These are phyloP conservation scores for Porcisia deanei DNA, from an alignment of 208 protist genomes.

Conservation along the genomic window DNA sequence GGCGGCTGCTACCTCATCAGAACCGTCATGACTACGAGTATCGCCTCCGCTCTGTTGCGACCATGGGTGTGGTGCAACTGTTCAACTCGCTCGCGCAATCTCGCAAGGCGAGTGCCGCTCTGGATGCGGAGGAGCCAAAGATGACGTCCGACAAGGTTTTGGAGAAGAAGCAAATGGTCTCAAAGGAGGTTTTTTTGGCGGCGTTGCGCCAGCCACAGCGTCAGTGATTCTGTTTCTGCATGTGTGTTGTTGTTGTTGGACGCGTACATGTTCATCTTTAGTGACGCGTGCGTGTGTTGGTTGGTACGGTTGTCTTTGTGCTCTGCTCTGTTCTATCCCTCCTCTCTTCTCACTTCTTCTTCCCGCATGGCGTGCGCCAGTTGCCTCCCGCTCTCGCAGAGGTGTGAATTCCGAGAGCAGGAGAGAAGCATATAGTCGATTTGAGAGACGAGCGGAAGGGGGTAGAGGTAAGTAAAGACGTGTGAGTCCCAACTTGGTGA, in stretches of 20 bases:
- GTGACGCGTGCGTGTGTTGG: too few relatives aligned
- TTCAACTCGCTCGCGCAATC: conserved; percentile 87
- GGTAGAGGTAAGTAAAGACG: not conserved
- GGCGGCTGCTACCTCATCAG: conserved; percentile 73
- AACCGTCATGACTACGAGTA: conserved; percentile 90
- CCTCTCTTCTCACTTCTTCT: not conserved
- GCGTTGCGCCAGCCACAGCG: conserved; percentile 60
- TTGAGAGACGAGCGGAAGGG: not conserved
- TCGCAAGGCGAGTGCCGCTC: conserved; percentile 60
- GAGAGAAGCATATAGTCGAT: not conserved
- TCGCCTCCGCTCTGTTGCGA: conserved; percentile 77
- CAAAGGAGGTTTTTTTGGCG: conserved; percentile 78
- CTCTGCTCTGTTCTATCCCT: not conserved
- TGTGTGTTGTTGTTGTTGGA: not conserved
- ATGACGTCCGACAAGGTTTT: conserved; percentile 73
- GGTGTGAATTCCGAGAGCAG: not conserved
- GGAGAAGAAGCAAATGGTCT: conserved; percentile 77
- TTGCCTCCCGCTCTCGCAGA: not conserved
- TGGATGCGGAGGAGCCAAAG: conserved; percentile 47
- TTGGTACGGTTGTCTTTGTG: not conserved
- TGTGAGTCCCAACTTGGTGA: not conserved
- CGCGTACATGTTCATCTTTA: not conserved
- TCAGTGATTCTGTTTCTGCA: conserved; percentile 4
- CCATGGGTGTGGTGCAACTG: conserved; percentile 82
- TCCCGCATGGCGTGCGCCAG: not conserved